Percentiles rank a stretch among this genome's conserved stretches.
These are phyloP conservation scores for Akanthomyces dipterigenus DNA, from an alignment of 2,329 filamentous ascomycete genomes.

Conservation along the genomic window DNA sequence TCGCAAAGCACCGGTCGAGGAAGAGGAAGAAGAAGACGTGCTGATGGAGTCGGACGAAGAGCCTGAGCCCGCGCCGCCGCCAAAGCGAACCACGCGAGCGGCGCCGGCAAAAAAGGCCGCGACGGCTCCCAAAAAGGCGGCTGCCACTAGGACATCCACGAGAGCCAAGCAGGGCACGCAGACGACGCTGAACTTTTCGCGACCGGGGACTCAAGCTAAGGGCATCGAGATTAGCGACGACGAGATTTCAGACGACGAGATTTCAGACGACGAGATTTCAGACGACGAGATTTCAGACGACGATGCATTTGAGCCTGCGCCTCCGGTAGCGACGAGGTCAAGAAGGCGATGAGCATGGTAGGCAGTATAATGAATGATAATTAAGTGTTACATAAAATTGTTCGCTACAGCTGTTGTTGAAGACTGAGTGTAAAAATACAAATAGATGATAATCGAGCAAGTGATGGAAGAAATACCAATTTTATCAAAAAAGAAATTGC, in stretches of 20 bases:
- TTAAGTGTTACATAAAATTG: not conserved
- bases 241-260: conserved; percentile 58
- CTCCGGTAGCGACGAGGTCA: conserved; percentile 26
- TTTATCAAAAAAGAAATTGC: not conserved
- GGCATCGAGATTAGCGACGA: conserved; percentile 58
- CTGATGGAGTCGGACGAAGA: conserved; percentile 49
- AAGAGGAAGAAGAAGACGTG: conserved; percentile 32
- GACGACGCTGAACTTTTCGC: conserved; percentile 45
- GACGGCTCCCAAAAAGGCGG: conserved; percentile 11
- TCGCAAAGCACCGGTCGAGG: conserved; percentile 24
- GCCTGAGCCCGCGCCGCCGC: conserved; percentile 26
- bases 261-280: conserved; percentile 57
- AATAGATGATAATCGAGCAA: not conserved
- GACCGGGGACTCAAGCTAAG: conserved; percentile 38
- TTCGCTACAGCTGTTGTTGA: not conserved
- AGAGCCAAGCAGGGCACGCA: conserved; percentile 42
- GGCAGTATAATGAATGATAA: not conserved
- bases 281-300: conserved; percentile 60
- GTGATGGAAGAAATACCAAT: too few species aligned
- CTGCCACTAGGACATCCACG: conserved; percentile 20
- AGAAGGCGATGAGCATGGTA: conserved; percentile 21
- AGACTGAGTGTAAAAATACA: not conserved
- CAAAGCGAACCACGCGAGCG: conserved; percentile 16
- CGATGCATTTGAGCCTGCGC: conserved; percentile 51
- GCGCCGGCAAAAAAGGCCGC: conserved; percentile 11